Evolutionary conservation across 129 eudicot genomes (phyloP), one percentile per base, ranked within the genome.

Genomic region (Sambucus nigra): DNA sequence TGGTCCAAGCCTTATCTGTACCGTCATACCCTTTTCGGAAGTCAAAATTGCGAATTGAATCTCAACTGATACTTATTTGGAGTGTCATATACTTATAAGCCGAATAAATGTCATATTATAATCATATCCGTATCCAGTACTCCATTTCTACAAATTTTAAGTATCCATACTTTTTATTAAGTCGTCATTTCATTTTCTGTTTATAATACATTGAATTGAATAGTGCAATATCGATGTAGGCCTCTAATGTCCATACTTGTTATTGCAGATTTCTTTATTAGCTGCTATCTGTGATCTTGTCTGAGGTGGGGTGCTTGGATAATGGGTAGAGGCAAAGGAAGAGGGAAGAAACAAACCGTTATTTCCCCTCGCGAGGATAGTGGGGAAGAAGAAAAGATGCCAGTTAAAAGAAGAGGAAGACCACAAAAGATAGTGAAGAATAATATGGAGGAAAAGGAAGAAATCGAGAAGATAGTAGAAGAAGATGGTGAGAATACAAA

Each of bases 321-420:
- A 23, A 88, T 88, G 97, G 97, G 94, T 70, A 75, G 82, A 75
- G 86, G 77, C 31, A 84, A 73, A 65, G 87, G 84, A 42, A 88
- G 80, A 63, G 74, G 87, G 11, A 88, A 80, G 72, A 83, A 80
- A 52, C 84, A 78, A 57, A 55, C 82, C 4, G 5, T 15, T 33
- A 24, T 67, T 13, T 47, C 73, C 19, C 53, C 69, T 45, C 76
- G 65, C 20, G 88, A 80, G 18, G 84, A 83, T 61, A 80, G 80
- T 39, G 97, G 84, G 6, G 91, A 80, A 61, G 94, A 88, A 59
- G 97, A 84, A 57, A 88, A 84, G 55, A 14, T 73, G 23, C 87
- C 82, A 1, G 68, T 31, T 26, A 80, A 78, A 70, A 73, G 84
- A 70, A 83, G 97, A 76, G 97, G 97, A 63, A 79, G 97, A 61